Conservation (phyloP, 306 rosid genomes). For the Geum urbanum region DNA sequence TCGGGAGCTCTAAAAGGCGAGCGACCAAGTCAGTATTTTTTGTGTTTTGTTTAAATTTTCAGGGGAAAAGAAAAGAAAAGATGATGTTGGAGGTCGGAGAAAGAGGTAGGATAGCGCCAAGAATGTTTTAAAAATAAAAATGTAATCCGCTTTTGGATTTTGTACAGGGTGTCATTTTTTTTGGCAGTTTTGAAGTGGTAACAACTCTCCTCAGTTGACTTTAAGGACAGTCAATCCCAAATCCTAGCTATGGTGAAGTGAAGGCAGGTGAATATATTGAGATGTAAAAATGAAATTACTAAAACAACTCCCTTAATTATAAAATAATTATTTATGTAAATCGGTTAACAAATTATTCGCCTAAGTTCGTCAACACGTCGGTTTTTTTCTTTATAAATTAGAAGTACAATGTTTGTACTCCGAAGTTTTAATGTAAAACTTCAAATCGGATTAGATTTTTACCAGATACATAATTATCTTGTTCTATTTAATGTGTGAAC, state of each 20-base stretch:
- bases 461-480: no score
- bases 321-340: no score
- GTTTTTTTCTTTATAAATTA: no score
- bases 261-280: not conserved
- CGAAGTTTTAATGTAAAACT: no score
- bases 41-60: not conserved
- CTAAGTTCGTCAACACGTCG: no score
- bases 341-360: no score
- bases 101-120: slow-evolving; percentile 13
- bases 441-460: no score
- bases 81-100: not conserved
- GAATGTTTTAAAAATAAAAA: not conserved
- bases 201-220: not conserved
- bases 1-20: not conserved
- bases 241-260: not conserved
- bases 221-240: not conserved
- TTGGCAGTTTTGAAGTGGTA: not conserved
- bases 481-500: no score
- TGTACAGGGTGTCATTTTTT: not conserved
- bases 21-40: slow-evolving; percentile 4
- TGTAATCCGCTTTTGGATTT: not conserved
- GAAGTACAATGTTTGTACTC: no score
- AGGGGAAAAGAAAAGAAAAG: not conserved
- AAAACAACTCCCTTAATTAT: no score
- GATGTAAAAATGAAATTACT: no score